Evolutionary conservation across 2,329 filamentous ascomycete species (phyloP), one percentile per base, ranked within the genome.

Genomic region (Seiridium unicorne): DNA sequence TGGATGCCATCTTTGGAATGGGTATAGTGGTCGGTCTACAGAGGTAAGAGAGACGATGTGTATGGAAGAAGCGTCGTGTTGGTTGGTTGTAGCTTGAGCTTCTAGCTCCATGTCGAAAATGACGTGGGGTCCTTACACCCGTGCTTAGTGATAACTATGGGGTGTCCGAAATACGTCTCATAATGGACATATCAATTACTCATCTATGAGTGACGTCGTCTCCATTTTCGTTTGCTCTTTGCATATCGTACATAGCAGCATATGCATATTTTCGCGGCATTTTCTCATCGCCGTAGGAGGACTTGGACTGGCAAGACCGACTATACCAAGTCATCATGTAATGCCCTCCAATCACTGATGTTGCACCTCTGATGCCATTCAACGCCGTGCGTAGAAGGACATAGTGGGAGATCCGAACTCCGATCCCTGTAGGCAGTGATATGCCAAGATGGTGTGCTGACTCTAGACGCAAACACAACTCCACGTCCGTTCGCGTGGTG

Each of bases 1-100:
- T 58, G n/a, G 65, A 61, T 32, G 65, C 60, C 59, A 62, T 63
- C 31, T 34, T 57, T 9, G 32, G 5, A n/a, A 51, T 11, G 10
- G 7, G 18, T 18, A 48, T 18, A 31, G 34, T 31, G 18, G 35
- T 1, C 38, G 38, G 38, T 13, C 9, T 18, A 4, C 3, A n/a
- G 13, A 26, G 18, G 18, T 26, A 26, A 2, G 11, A 26, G 36
- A 13, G 10, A 38, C 31, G n/a, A 5, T 32, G 18, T 48, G 5
- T 26, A 11, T n/a, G 18, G 38, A 31, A 44, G n/a, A 18, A 32
- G 7, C 31, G 31, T 18, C 7, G 46, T 49, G 7, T 32, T 32
- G n/a, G 31, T 8, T 49, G 46, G 18, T 18, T 18, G 13, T 9
- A 32, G 13, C 46, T 49, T 42, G 38, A 42, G 38, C 38, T 49